These are phyloP conservation scores for Sphaerulina musiva DNA, from an alignment of 2,329 filamentous ascomycete genomes.

Conservation along the genomic window DNA sequence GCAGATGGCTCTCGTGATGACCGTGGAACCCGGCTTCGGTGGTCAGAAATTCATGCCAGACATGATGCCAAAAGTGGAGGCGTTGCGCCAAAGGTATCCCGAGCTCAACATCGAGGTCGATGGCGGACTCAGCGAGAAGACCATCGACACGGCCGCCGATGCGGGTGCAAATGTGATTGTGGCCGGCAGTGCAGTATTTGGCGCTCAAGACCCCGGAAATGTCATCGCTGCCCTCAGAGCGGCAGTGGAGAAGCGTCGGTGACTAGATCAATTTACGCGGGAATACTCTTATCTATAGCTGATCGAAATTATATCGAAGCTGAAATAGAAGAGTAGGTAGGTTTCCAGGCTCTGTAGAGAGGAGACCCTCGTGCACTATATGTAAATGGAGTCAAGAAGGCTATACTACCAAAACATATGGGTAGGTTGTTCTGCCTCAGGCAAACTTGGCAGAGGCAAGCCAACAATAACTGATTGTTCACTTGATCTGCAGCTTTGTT, in stretches of 20 bases:
- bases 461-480: no score
- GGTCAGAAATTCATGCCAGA: constrained; percentile 98
- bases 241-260: constrained; percentile 61
- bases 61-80: constrained; percentile 87
- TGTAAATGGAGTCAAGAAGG: no score
- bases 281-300: no score
- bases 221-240: constrained; percentile 77
- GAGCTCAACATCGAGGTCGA: constrained; percentile 96
- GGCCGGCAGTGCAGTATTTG: constrained; percentile 91
- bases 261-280: constrained; percentile 14
- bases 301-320: no score
- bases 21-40: constrained; percentile 92
- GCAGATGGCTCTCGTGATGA: constrained; percentile 98
- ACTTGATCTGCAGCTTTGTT: no score
- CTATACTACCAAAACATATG: no score
- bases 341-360: no score
- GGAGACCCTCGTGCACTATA: no score
- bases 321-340: no score
- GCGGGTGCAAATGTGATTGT: constrained; percentile 98
- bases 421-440: no score
- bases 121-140: constrained; percentile 78
- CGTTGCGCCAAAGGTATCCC: constrained; percentile 75
- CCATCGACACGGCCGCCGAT: constrained; percentile 88
- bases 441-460: no score
- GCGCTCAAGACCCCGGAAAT: constrained; percentile 77